These are phyloP conservation scores for Heracleum sosnowskyi DNA, from an alignment of 129 eudicot species.

Conservation along the genomic window DNA sequence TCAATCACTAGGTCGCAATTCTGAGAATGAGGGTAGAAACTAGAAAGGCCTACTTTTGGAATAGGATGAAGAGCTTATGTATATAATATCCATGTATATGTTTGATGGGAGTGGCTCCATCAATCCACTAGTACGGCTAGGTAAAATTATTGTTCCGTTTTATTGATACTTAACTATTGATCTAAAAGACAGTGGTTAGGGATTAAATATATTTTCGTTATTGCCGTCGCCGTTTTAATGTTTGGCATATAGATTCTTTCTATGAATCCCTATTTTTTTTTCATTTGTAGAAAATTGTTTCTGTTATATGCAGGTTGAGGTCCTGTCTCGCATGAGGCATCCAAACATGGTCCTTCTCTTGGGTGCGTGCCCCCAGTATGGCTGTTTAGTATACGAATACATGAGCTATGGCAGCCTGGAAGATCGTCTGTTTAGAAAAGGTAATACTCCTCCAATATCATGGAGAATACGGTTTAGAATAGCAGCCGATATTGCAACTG, in stretches of 20 bases:
- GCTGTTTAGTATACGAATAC: constrained; percentile 29
- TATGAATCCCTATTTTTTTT: not conserved
- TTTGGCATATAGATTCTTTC: not conserved
- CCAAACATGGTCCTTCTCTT: constrained; percentile 31
- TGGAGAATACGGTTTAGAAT: constrained; percentile 24
- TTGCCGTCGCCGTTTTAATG: not conserved
- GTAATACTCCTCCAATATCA: constrained; percentile 21
- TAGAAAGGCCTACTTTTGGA: not conserved
- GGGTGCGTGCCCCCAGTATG: constrained; percentile 33
- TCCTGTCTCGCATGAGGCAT: constrained; percentile 24
- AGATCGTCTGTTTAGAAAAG: constrained; percentile 20
- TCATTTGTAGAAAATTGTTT: not conserved
- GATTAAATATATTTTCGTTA: not conserved
- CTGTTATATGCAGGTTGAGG: constrained; percentile 17
- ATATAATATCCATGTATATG: not conserved
- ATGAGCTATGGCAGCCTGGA: constrained; percentile 33
- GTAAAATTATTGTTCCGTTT: not conserved
- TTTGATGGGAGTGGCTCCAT: not conserved
- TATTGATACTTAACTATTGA: not conserved
- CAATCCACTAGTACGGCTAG: not conserved
- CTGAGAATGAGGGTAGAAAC: not conserved
- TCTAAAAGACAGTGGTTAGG: not conserved
- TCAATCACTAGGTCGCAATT: not conserved
- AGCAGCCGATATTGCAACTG: constrained; percentile 30
- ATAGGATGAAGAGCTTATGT: not conserved